A percentile compares a stretch with the other conserved stretches of the same genome.
phyloP scores from a whole-genome alignment of 106 monocot species.

The Triglochin maritima region DNA sequence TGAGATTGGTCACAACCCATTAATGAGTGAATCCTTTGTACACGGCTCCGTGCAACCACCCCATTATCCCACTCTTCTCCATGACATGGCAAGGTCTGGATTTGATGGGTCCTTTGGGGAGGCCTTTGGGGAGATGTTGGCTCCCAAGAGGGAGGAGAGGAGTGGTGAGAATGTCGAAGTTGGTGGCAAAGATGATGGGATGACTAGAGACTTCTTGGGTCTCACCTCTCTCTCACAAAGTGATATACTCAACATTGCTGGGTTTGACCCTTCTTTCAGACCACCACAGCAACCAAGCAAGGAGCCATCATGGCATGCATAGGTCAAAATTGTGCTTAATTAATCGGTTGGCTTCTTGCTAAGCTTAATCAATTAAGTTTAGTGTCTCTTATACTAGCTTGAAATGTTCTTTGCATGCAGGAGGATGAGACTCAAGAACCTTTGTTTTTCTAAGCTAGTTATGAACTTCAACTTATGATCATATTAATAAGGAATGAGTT shows the following conservation, averaged over 20 bases:
- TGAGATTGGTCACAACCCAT: slow-evolving; percentile 3
- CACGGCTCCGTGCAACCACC: neutral
- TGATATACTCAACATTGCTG: slow-evolving; percentile 42
- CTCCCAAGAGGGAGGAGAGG: neutral
- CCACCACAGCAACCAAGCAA: neutral
- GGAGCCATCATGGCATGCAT: neutral
- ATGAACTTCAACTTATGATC: too few relatives aligned
- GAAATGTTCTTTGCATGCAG: too few relatives aligned
- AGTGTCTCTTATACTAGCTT: too few relatives aligned
- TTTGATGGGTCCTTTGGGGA: slow-evolving; percentile 19
- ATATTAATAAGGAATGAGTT: too few relatives aligned
- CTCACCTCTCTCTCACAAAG: slow-evolving; percentile 42
- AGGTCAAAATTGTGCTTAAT: neutral
- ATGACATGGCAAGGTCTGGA: slow-evolving; percentile 15
- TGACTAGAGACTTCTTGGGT: slow-evolving; percentile 75
- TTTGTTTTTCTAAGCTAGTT: too few relatives aligned
- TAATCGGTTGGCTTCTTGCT: too few relatives aligned
- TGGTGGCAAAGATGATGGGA: slow-evolving; percentile 10
- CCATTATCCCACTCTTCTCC: slow-evolving; percentile 9
- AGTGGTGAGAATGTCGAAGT: neutral
- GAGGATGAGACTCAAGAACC: too few relatives aligned
- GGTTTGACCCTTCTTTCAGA: neutral
- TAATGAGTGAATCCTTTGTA: neutral
- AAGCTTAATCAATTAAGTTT: too few relatives aligned
- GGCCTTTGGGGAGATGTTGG: slow-evolving; percentile 11